phyloP scores from a whole-genome alignment of 306 rosid species.

The Biancaea sappan region DNA sequence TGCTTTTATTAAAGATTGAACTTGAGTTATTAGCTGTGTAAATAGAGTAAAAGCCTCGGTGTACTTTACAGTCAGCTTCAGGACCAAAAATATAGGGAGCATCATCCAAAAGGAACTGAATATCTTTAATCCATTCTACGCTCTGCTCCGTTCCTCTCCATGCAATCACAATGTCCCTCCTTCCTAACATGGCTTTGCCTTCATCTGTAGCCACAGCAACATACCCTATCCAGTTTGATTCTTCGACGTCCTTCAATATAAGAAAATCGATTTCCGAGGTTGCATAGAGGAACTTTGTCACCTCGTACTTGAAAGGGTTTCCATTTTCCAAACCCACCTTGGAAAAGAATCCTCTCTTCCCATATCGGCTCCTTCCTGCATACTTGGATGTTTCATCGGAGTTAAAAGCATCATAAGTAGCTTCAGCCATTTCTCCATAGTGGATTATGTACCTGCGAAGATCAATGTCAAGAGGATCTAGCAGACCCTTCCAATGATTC shows the following conservation, averaged over 20 bases:
- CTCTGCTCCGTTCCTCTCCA: constrained; percentile 24
- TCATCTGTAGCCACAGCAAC: constrained; percentile 77
- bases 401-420: constrained; percentile 72
- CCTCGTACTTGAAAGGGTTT: not conserved
- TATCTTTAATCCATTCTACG: constrained; percentile 69
- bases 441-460: constrained; percentile 65
- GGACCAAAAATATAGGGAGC: constrained; percentile 49
- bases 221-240: constrained; percentile 79
- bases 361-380: constrained; percentile 59
- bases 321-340: constrained; percentile 47
- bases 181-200: constrained; percentile 59
- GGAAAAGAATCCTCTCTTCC: constrained; percentile 48
- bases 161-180: constrained; percentile 78
- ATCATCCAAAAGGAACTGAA: constrained; percentile 45
- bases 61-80: constrained; percentile 42
- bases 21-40: constrained; percentile 58
- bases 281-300: not conserved
- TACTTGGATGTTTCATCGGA: constrained; percentile 50
- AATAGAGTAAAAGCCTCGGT: constrained; percentile 70
- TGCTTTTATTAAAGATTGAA: constrained; percentile 43
- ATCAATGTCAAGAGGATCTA: constrained; percentile 61
- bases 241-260: not conserved
- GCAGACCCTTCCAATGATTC: no score
- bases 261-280: not conserved
- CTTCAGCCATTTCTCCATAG: constrained; percentile 27